Evolutionary conservation across 768 basidiomycete genomes (phyloP), one percentile per base, ranked within the genome.

Genomic region (Rhizopogon vinicolor): DNA sequence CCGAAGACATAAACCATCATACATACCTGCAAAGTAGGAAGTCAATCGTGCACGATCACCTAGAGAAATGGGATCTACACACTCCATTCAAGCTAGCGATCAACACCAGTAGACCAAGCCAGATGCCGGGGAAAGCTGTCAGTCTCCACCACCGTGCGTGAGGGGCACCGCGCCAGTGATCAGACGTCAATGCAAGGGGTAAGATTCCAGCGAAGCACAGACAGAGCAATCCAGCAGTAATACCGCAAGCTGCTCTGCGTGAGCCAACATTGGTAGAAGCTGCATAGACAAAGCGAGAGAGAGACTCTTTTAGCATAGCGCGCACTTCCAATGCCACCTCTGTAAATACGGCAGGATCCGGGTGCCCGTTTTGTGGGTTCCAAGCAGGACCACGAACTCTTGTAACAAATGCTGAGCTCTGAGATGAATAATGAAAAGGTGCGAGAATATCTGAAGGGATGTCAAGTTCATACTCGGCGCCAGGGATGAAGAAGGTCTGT

Each of bases 1-100:
- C 89, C 89, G 62, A 91, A 89, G 31, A 91, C 64, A 64, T 90
- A 91, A 5, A 91, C 81, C 64, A 87, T 88, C 53, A 91, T 65
- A 65, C 89, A 91, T 10, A 80, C 66, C 78, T 69, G 14, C 40
- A 50, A n/a, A 63, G 44, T n/a, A 18, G 29, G 16, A 18, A 14
- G 41, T 41, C 37, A 33, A 10, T 28, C n/a, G 18, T 5, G 6
- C 18, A 43, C 18, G 31, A 58, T 52, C 16, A 25, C 39, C 39
- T 40, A 16, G 9, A 28, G 45, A 28, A 43, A 41, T 8, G 41
- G 9, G 18, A 22, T 31, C 6, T 12, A 63, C 77, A 63, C 57
- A 91, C 82, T 4, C 89, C 89, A 57, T 89, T 79, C 37, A 89
- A 60, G 49, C 86, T 85, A 3, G 83, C 77, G 4, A 89, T 57